Evolutionary conservation across 768 basidiomycete species (phyloP).

Genomic region (Exsudoporus frostii): DNA sequence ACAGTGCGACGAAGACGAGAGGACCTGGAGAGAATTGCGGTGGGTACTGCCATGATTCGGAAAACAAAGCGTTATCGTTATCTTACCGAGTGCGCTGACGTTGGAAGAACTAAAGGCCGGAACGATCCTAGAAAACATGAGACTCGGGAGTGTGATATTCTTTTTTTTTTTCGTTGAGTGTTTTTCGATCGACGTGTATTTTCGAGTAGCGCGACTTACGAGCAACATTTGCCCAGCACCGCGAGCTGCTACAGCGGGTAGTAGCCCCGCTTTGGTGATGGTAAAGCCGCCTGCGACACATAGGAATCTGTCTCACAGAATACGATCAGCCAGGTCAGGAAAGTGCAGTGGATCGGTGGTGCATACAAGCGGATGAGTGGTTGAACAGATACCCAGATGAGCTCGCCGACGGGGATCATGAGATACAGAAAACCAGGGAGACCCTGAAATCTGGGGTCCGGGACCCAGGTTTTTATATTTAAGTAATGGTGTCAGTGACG

Average conservation of each 20-base stretch:
- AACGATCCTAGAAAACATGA: constrained; percentile 72
- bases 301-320: constrained; percentile 41
- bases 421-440: background rate
- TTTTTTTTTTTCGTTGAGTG: constrained; percentile 7
- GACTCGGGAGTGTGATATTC: constrained; percentile 60
- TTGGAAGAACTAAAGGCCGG: constrained; percentile 62
- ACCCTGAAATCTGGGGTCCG: background rate
- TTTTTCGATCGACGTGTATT: background rate
- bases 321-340: background rate
- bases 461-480: too few relatives aligned
- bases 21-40: constrained; percentile 43
- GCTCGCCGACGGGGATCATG: constrained; percentile 37
- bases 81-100: constrained; percentile 49
- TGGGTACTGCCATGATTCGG: background rate
- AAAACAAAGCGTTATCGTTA: background rate
- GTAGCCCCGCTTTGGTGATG: constrained; percentile 58
- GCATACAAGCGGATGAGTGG: constrained; percentile 60
- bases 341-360: background rate
- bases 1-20: constrained; percentile 53
- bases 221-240: constrained; percentile 60
- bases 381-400: constrained; percentile 62
- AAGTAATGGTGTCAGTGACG: constrained; percentile 1
- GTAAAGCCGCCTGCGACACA: constrained; percentile 54
- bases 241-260: constrained; percentile 54
- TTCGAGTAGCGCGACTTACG: constrained; percentile 25